phyloP scores from a whole-genome alignment of 495 filamentous ascomycete genomes.

The Annulohypoxylon bovei region DNA sequence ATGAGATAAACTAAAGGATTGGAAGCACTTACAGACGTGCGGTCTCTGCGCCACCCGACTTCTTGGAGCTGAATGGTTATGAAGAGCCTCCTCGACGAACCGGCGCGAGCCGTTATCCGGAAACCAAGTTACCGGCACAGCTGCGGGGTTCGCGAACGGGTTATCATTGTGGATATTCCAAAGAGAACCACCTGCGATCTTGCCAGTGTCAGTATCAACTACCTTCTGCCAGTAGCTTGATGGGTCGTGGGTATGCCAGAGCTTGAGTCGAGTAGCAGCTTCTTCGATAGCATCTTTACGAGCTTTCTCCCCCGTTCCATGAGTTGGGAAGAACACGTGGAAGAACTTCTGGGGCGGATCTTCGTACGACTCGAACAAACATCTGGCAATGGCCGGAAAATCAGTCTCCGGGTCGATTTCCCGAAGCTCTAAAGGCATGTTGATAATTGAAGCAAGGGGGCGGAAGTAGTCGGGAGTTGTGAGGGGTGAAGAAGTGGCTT shows the following conservation, averaged over 20 bases:
- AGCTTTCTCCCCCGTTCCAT: slow-evolving; percentile 18
- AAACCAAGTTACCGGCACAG: slow-evolving; percentile 46
- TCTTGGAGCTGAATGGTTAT: slow-evolving; percentile 36
- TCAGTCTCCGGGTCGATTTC: slow-evolving; percentile 30
- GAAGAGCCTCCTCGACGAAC: slow-evolving; percentile 43
- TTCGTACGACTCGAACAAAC: slow-evolving; percentile 39
- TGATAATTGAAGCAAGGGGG: neutral
- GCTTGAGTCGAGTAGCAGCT: slow-evolving; percentile 38
- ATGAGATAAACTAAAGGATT: neutral
- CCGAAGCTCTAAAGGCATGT: slow-evolving; percentile 28
- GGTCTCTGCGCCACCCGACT: slow-evolving; percentile 39
- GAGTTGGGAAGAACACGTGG: slow-evolving; percentile 37
- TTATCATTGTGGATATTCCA: slow-evolving; percentile 51
- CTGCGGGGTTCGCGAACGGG: slow-evolving; percentile 32
- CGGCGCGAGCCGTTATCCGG: slow-evolving; percentile 41
- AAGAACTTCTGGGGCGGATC: slow-evolving; percentile 36
- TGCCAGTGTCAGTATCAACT: slow-evolving; percentile 47
- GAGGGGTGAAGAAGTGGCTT: too few relatives aligned
- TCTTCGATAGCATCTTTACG: slow-evolving; percentile 41
- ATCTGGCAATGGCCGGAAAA: slow-evolving; percentile 32
- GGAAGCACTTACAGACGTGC: slow-evolving; percentile 42
- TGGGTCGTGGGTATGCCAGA: slow-evolving; percentile 41
- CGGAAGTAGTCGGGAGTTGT: too few relatives aligned
- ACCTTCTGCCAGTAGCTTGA: slow-evolving; percentile 45
- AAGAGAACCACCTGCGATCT: slow-evolving; percentile 45